Evolutionary conservation across 164 flowering plant species (phyloP).

Genomic region (Tetrastigma voinierianum): DNA sequence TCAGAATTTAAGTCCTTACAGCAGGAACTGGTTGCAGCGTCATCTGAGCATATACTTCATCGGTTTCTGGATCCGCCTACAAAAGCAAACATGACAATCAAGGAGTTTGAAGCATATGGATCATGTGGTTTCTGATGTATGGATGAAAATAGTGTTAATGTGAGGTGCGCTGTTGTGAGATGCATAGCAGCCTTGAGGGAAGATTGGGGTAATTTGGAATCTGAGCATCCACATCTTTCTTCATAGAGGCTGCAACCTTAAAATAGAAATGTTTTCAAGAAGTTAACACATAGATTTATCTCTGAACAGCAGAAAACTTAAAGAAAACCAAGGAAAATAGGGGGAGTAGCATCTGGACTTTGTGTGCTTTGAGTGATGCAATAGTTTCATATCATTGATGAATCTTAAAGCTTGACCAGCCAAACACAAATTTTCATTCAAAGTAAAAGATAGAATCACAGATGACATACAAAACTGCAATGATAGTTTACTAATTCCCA

Average conservation of each 20-base stretch:
- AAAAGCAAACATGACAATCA: conserved; percentile 13
- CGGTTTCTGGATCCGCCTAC: conserved; percentile 98
- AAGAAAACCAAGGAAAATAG: background rate
- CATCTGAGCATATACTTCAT: conserved; percentile 99
- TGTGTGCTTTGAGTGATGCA: too few relatives aligned
- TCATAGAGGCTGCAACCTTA: conserved; percentile 99
- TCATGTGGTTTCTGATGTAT: too few relatives aligned
- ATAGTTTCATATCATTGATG: too few relatives aligned
- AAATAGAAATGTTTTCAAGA: conserved; percentile 6
- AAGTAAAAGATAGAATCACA: too few relatives aligned
- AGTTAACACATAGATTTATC: background rate
- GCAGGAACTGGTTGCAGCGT: conserved; percentile 93
- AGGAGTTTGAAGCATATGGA: background rate
- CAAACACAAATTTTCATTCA: too few relatives aligned
- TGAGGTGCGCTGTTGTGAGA: too few relatives aligned
- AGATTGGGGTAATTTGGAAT: conserved; percentile 91
- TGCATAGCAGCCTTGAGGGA: conserved; percentile 83
- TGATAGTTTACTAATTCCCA: too few relatives aligned
- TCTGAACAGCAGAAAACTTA: background rate
- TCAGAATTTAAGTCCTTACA: conserved; percentile 36
- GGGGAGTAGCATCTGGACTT: background rate
- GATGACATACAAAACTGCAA: too few relatives aligned
- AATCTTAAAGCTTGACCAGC: too few relatives aligned
- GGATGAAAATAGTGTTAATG: too few relatives aligned
- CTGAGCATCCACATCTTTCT: conserved; percentile 86